Evolutionary conservation across 768 basidiomycete genomes (phyloP).

Genomic region (Mycena sanguinolenta): DNA sequence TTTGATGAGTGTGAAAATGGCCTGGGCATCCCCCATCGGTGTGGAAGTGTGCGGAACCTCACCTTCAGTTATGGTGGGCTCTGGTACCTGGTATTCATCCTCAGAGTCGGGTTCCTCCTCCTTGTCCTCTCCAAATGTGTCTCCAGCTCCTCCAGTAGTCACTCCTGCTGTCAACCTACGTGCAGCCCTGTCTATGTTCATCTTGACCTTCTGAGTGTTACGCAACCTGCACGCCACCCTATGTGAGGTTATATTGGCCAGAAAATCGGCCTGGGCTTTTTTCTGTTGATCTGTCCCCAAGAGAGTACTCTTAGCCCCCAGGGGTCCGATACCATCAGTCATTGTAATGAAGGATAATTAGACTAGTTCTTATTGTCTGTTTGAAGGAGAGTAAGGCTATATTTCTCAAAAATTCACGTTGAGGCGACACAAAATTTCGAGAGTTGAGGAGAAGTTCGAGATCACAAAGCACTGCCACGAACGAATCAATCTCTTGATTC

Average conservation of each 20-base stretch:
- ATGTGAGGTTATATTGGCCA: not conserved
- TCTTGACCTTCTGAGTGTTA: not conserved
- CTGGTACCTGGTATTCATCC: not conserved
- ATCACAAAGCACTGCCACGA: not conserved
- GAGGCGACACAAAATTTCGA: not conserved
- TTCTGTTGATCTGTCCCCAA: not conserved
- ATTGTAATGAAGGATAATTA: not conserved
- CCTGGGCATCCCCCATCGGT: too few relatives aligned
- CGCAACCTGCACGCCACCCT: too few relatives aligned
- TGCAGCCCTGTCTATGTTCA: not conserved
- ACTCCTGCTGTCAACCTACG: not conserved
- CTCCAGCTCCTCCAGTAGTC: not conserved
- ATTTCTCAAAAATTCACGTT: not conserved
- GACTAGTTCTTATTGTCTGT: not conserved
- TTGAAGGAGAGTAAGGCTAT: not conserved
- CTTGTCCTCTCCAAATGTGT: not conserved
- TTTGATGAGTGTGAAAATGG: too few relatives aligned
- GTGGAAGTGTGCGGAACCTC: too few relatives aligned
- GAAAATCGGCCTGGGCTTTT: not conserved
- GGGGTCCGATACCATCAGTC: not conserved
- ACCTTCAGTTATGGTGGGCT: too few relatives aligned
- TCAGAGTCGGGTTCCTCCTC: not conserved
- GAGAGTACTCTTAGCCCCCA: not conserved
- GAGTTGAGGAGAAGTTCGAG: constrained; percentile 4
- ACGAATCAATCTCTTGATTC: not conserved